Base-by-base conservation (phyloP, 2,329 filamentous ascomycete genomes). In the Ceratocystis variospora region DNA sequence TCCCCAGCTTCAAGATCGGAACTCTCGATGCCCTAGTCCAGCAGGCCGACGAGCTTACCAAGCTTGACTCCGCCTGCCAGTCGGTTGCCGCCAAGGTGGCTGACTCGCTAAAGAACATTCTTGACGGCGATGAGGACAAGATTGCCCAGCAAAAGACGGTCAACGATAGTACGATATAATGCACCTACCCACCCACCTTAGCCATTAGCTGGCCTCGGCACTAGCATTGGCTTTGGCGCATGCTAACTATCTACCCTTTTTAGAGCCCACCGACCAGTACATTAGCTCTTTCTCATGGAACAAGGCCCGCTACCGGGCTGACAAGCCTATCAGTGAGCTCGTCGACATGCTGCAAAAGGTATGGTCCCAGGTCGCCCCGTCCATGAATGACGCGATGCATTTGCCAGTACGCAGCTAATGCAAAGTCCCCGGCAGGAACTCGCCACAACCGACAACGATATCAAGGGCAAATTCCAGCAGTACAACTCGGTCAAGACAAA, bases 1-100 rank as follows among this genome's bases (percentile, higher is more conserved):
- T 97, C 69, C 94, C 94, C 22, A 87, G 91, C 70, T 96, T 99
- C 83, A 99, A 97, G 80, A 96, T 99, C 75, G 94, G 94, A 67
- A 96, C 94, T 0, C 82, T 99, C 46, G 94, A 99, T 78, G 90
- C 89, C 48, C 81, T 99, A 67, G 91, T 99, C 57, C 90, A 96
- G 77, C 93, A 99, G 77, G 94, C 94, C 66, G 94, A 99, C 73
- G 94, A 97, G 73, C 80, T 99, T 65, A 83, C 87, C 68, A 97
- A 96, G 83, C 85, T 97, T 63, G 90, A 95, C 71, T 76, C 81
- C 45, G 82, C 83, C 45, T 96, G 91, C 75, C 85, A 92, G 76
- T 83, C 81, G 64, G 90, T 96, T 5, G 92, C 96, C 48, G 82
- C 81, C 71, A 97, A 96, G 78, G 89, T 97, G 46, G 86, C 86